Conservation (phyloP, 2,329 filamentous ascomycete species). For the Fusarium coffeatum region DNA sequence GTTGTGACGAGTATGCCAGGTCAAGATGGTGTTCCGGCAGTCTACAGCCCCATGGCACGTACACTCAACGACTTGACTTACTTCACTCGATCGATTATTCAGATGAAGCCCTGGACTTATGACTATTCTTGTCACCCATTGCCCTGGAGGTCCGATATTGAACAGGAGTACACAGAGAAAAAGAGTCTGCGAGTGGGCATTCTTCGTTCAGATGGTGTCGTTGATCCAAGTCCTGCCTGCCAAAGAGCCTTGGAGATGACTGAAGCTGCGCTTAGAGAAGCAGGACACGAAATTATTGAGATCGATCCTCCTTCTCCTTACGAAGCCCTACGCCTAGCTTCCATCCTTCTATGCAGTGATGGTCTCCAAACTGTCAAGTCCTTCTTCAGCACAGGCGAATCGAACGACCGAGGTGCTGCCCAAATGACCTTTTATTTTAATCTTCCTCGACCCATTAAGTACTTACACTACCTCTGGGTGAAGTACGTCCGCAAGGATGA, state of each 20-base stretch:
- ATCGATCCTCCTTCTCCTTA: slow-evolving; percentile 75
- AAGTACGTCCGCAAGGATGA: slow-evolving; percentile 81
- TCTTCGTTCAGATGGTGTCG: slow-evolving; percentile 82
- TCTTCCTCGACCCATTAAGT: slow-evolving; percentile 79
- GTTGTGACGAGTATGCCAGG: slow-evolving; percentile 90
- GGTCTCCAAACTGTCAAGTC: slow-evolving; percentile 83
- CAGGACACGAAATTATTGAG: slow-evolving; percentile 80
- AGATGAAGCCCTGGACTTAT: slow-evolving; percentile 89
- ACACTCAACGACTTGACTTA: slow-evolving; percentile 86
- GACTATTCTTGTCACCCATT: slow-evolving; percentile 88
- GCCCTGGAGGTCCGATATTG: slow-evolving; percentile 75
- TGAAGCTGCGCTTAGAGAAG: slow-evolving; percentile 73
- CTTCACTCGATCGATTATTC: slow-evolving; percentile 81
- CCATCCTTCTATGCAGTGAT: slow-evolving; percentile 85
- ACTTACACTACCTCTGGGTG: slow-evolving; percentile 90
- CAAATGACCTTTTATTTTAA: slow-evolving; percentile 80
- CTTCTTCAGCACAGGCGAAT: slow-evolving; percentile 81
- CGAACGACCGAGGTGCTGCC: slow-evolving; percentile 79
- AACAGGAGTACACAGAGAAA: slow-evolving; percentile 62
- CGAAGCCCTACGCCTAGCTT: slow-evolving; percentile 79
- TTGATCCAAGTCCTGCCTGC: slow-evolving; percentile 88
- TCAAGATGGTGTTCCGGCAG: slow-evolving; percentile 88
- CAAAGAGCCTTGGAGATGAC: slow-evolving; percentile 78
- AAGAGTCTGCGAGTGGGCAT: slow-evolving; percentile 71
- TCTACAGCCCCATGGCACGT: slow-evolving; percentile 92